Conservation (phyloP, 139 green algal species). For the Diplosphaera chodatii region DNA sequence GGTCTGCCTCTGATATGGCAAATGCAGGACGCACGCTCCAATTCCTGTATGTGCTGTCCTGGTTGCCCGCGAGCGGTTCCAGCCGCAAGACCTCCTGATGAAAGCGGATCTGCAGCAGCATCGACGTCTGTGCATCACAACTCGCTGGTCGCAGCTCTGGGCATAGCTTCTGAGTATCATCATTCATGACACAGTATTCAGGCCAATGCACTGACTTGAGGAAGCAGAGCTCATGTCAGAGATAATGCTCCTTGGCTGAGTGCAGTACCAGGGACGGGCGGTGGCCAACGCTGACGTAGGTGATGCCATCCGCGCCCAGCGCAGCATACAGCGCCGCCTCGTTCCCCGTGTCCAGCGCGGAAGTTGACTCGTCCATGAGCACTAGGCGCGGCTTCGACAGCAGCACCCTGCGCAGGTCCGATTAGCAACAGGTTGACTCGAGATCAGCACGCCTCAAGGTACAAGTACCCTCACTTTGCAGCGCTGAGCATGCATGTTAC, state of each 20-base stretch:
- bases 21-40: background rate
- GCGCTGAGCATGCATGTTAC: no score
- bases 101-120: conserved; percentile 27
- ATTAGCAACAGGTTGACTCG: no score
- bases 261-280: conserved; percentile 57
- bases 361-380: conserved; percentile 93
- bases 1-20: background rate
- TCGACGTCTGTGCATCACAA: background rate
- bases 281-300: conserved; percentile 88
- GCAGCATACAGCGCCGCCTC: conserved; percentile 79
- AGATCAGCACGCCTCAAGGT: no score
- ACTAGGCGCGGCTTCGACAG: conserved; percentile 67
- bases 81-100: conserved; percentile 75
- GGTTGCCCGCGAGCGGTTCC: background rate
- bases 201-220: no score
- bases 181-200: no score
- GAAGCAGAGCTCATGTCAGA: background rate
- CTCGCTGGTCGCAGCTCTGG: no score
- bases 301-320: conserved; percentile 47
- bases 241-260: no score
- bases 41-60: background rate
- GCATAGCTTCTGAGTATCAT: no score
- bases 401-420: conserved; percentile 65
- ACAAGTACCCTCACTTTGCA: no score
- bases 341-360: conserved; percentile 80